A percentile compares a stretch with the other conserved stretches of the same genome.
Evolutionary conservation across 345 rosid species (phyloP).

Genomic region (Citrus mangshanensis): DNA sequence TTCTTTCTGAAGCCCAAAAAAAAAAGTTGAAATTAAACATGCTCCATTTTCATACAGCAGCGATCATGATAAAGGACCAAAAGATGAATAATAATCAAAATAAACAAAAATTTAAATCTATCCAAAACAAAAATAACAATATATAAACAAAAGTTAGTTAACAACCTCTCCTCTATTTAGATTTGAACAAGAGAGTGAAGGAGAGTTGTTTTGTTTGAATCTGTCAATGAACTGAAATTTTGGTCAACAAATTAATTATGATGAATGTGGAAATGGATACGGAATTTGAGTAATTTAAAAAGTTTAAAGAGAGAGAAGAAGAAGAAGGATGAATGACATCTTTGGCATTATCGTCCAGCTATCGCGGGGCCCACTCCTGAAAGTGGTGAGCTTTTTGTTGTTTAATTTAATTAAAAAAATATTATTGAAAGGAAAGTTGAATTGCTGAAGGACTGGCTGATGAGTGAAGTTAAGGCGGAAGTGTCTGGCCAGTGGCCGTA

Average conservation of each 20-base stretch:
- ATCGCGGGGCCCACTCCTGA: constrained; percentile 6
- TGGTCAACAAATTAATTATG: neutral
- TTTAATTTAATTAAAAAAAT: no score
- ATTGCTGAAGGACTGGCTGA: no score
- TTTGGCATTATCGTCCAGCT: constrained; percentile 20
- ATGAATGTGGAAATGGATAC: neutral
- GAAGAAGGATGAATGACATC: neutral
- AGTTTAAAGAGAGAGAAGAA: constrained; percentile 6
- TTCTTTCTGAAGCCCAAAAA: neutral
- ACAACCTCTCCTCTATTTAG: neutral
- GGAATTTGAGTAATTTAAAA: neutral
- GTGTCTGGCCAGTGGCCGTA: no score
- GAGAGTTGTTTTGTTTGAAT: neutral
- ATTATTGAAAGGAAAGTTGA: no score
- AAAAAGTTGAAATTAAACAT: neutral
- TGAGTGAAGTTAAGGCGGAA: no score
- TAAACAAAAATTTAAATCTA: neutral
- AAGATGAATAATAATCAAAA: no score
- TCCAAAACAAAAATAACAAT: neutral
- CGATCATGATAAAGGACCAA: neutral
- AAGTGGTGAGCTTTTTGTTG: neutral
- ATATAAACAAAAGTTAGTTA: neutral
- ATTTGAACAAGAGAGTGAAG: neutral
- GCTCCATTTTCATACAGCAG: neutral
- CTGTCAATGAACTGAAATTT: neutral